phyloP scores from a whole-genome alignment of 345 rosid species.

The Eucalyptus leucophloia region DNA sequence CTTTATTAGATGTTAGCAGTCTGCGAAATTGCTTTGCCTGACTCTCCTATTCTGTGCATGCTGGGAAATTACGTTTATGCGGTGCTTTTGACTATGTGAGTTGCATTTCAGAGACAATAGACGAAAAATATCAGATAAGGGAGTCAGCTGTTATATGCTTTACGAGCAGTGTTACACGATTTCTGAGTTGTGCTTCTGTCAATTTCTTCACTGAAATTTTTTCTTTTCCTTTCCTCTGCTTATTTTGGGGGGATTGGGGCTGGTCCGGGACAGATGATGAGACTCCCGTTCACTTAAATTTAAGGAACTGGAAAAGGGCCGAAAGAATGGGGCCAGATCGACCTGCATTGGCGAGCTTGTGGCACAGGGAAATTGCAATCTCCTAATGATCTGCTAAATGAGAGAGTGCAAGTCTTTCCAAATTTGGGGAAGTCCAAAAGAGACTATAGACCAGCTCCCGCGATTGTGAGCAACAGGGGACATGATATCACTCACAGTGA shows the following conservation, averaged over 20 bases:
- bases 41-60: not conserved
- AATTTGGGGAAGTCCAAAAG: constrained; percentile 15
- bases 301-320: constrained; percentile 33
- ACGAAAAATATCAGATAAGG: not conserved
- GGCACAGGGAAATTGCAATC: constrained; percentile 47
- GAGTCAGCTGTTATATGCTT: not conserved
- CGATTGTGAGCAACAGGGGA: constrained; percentile 42
- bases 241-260: not conserved
- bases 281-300: constrained; percentile 17
- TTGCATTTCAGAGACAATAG: not conserved
- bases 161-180: not conserved
- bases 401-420: constrained; percentile 4
- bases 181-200: not conserved
- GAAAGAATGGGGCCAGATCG: constrained; percentile 24
- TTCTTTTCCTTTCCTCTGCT: not conserved
- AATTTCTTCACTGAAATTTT: not conserved
- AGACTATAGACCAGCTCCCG: constrained; percentile 46
- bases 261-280: constrained; percentile 16
- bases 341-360: constrained; percentile 43
- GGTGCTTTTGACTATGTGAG: not conserved
- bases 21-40: not conserved
- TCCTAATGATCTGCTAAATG: constrained; percentile 34
- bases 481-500: constrained; percentile 52
- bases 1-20: not conserved
- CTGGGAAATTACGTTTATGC: not conserved